Base-by-base conservation (phyloP, 768 basidiomycete genomes). In the Tylopilus plumbeoviolaceoides region DNA sequence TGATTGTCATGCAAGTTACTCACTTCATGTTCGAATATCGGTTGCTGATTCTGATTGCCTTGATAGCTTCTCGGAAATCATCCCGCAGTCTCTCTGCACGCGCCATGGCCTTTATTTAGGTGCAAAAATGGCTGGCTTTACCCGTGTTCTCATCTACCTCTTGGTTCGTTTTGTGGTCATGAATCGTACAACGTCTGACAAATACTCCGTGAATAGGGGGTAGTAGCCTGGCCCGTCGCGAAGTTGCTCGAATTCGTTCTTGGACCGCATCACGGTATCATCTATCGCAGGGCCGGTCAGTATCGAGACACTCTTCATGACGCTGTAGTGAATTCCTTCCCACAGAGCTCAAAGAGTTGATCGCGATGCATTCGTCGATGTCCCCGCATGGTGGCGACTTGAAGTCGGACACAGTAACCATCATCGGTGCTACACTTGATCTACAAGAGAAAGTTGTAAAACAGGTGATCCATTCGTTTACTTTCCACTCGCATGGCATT, bases 61-160 rank as follows among this genome's bases (percentile, higher is more conserved):
- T 40, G 38, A 35, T 60, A 94, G 91, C 53, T 95, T 94, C 66
- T 75, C 91, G 23, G 91, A 95, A 72, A 91, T 95, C 57, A 94
- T 95, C 56, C 92, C 92, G 0, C 92, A 95, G 63, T 90, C 89
- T 1, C 74, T 95, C n/a, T 95, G 90, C 69, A 90, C 90, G 20
- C 87, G 92, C 35, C 87, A 92, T 73, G 93, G 93, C 20, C 78
- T 95, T 5, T 89, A 87, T 60, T 80, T 95, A 43, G 91, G 92
- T 33, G 90, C 91, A 9, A 89, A 89, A 63, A 89, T 91, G 86
- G 91, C 87, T 0, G 75, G 77, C 1, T 78, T 87, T 39, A 86
- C 88, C 1, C 80, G 75, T 35, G 58, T 78, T 31, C 70, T 95
- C 33, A 87, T 94, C 4, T 87, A 82, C 72, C 69, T 76, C 18